Conservation (phyloP, 768 basidiomycete genomes). For the Collybiopsis luxurians region DNA sequence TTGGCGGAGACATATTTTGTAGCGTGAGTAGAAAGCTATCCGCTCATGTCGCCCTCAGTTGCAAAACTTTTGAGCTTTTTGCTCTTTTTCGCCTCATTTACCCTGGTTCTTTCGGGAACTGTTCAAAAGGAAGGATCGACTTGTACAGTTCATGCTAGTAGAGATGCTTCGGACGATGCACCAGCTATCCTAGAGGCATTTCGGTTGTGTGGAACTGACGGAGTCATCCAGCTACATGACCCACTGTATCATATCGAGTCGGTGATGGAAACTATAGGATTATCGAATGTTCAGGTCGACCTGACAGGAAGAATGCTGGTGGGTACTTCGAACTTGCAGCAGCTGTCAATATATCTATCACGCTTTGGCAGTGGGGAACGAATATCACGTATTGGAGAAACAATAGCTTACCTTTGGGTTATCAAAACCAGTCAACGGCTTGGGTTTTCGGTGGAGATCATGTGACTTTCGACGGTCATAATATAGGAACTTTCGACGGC, state of each 20-base stretch:
- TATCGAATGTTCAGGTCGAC: conserved; percentile 29
- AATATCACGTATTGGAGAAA: conserved; percentile 37
- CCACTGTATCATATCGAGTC: conserved; percentile 31
- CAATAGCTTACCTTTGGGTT: conserved; percentile 30
- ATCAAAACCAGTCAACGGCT: conserved; percentile 34
- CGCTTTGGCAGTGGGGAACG: conserved; percentile 25
- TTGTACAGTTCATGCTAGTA: conserved; percentile 18
- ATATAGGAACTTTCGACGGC: conserved; percentile 35
- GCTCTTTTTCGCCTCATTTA: background rate
- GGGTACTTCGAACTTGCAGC: conserved; percentile 4
- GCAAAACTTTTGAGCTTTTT: background rate
- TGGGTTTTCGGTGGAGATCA: conserved; percentile 34
- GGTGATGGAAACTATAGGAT: conserved; percentile 28
- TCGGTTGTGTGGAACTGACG: conserved; percentile 11
- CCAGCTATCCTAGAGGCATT: conserved; percentile 22
- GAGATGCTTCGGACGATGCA: conserved; percentile 20
- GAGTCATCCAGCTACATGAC: conserved; percentile 25
- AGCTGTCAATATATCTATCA: too few relatives aligned
- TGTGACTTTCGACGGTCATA: conserved; percentile 26
- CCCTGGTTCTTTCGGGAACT: background rate
- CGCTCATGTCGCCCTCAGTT: too few relatives aligned
- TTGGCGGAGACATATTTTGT: too few relatives aligned
- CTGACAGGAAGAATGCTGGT: conserved; percentile 33
- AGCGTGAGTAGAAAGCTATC: too few relatives aligned
- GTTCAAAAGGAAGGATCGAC: background rate